Evolutionary conservation across 306 rosid genomes (phyloP), one percentile per base, ranked within the genome.

Genomic region (Boehmeria nivea): DNA sequence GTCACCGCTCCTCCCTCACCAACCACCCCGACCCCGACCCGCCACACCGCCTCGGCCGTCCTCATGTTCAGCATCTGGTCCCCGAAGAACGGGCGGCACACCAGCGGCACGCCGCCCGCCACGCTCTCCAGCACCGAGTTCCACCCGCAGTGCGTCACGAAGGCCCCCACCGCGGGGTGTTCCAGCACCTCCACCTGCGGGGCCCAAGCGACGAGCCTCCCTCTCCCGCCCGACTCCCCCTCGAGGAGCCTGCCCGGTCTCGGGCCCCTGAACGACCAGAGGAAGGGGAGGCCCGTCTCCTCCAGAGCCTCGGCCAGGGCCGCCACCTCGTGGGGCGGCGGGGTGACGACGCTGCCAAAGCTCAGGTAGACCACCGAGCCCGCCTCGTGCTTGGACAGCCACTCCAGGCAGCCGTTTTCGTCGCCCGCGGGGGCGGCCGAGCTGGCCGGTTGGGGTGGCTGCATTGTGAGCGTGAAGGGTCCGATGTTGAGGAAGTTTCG

Each of bases 71-170:
- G 43, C 39, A 0, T 50, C 45, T 83, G 88, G 49, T 81, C 95
- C 15, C 78, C 87, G 15, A 81, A 69, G 62, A 78, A 76, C 0
- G 89, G 89, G 68, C 86, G 68, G 43, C 81, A 63, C 39, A 83
- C 74, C 76, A 87, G 65, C 0, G 95, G 89, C 24, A 87, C 94
- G 5, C 83, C 84, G 0, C 81, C 83, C 11, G 57, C 53, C 0
- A 79, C 62, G 23, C 83, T 70, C 34, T 87, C 95, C 71, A 71
- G 21, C 5, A 81, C 18, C 0, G 87, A 79, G 43, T 83, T 87
- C 95, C 93, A 83, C 0, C 95, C 94, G 53, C 75, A 56, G 54
- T 83, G 95, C 1, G 81, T 75, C 44, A 83, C 49, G 57, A 77
- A 81, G 28, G 63, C 81, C 1, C 81, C 89, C 34, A 71, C 62